Evolutionary conservation across 305 asterid genomes (phyloP), one percentile per base, ranked within the genome.

Genomic region (Fraxinus latifolia): DNA sequence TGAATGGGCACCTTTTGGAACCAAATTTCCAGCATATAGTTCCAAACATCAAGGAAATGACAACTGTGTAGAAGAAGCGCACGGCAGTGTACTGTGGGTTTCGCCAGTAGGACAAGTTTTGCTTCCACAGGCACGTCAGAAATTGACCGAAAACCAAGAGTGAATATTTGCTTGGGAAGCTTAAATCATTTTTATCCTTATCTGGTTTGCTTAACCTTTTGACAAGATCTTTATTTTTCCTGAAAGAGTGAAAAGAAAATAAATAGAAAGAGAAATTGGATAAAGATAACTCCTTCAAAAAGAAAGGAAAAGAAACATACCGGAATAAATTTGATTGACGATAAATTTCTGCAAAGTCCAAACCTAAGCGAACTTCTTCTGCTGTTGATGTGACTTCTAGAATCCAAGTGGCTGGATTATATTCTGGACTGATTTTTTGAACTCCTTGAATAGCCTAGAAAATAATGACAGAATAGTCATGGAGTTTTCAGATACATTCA

Each of bases 1-100:
- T 31, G 76, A 79, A 73, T 74, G 37, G 47, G 31, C 47, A 55
- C 98, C 93, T 91, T 89, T 92, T 91, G 75, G 93, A 86, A 79
- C 98, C 98, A 77, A 92, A 90, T 83, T 89, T 89, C 98, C 98
- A 93, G 91, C 94, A 93, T 23, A 93, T 92, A 44, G 96, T 86
- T 62, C 98, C 98, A 8, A 92, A 90, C 97, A 93, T 90, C 88
- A 92, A 82, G 0, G 98, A 90, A 29, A 93, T 92, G 88, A 92
- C 88, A 65, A 90, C 86, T 0, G 97, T 91, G 87, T 91, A 93
- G 89, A 93, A 91, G 86, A 91, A 91, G 74, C 96, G 94, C 1
- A 93, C 97, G 8, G 97, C 97, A 21, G 95, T 91, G 79, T 93
- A 91, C 15, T 90, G 97, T 8, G 97, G 96, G 81, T 93, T 93